These are phyloP conservation scores for Caryopteris hybrid DNA, from an alignment of 305 asterid genomes.

Conservation along the genomic window DNA sequence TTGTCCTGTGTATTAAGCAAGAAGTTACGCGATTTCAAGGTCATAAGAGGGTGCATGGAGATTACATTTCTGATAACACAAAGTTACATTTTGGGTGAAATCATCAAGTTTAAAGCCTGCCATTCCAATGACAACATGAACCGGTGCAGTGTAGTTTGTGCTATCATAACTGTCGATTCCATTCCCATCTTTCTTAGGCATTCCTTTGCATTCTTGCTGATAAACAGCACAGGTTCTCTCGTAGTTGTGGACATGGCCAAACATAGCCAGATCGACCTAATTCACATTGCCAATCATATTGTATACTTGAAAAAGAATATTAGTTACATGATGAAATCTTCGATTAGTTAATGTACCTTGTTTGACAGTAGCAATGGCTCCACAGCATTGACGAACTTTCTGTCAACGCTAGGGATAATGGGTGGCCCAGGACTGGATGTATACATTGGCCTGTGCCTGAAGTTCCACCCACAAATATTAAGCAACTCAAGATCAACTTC, in stretches of 20 bases:
- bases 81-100: slow-evolving; percentile 39
- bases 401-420: slow-evolving; percentile 42
- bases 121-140: slow-evolving; percentile 85
- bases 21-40: neutral
- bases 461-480: neutral
- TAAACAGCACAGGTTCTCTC: slow-evolving; percentile 82
- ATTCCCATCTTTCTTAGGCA: slow-evolving; percentile 52
- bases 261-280: slow-evolving; percentile 71
- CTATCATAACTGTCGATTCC: slow-evolving; percentile 58
- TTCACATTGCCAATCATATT: neutral
- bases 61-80: no score
- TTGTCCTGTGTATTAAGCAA: slow-evolving; percentile 32
- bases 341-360: slow-evolving; percentile 35
- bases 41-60: neutral
- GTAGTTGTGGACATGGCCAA: slow-evolving; percentile 89
- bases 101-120: slow-evolving; percentile 66
- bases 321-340: neutral
- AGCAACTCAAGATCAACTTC: neutral
- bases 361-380: slow-evolving; percentile 65
- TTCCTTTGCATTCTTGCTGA: slow-evolving; percentile 45
- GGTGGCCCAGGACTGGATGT: slow-evolving; percentile 27
- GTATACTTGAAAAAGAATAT: no score
- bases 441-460: slow-evolving; percentile 89
- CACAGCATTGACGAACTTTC: slow-evolving; percentile 43
- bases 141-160: slow-evolving; percentile 60